Evolutionary conservation across 2,329 filamentous ascomycete genomes (phyloP), one percentile per base, ranked within the genome.

Genomic region (Zelopaecilomyces penicillatus): DNA sequence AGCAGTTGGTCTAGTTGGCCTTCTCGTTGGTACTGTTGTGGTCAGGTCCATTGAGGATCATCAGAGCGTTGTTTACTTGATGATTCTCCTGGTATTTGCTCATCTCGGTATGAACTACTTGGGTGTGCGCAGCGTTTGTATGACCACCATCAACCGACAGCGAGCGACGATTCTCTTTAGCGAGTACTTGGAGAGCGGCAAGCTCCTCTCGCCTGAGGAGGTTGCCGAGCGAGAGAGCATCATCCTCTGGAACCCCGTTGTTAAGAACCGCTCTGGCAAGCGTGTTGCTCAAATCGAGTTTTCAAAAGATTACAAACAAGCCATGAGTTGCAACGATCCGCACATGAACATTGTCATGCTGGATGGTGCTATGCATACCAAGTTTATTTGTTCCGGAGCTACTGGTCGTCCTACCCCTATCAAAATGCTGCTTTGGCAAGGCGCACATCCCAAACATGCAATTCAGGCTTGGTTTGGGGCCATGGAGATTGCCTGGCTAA

Each of bases 81-180:
- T 95, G 66, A 65, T 90, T 1, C 50, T 78, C 3, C 75, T 97
- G 19, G 75, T 96, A 11, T 69, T 78, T 9, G 68, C 86, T 5
- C 93, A 97, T 63, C 74, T 97, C 5, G 77, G 74, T 58, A 89
- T 85, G 55, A 97, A 97, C 63, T 91, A 94, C 63, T 74, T 80
- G 31, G 93, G 89, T 36, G 91, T 98, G 5, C 76, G 83, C 50
- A 76, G 85, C 40, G 90, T 98, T 11, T 82, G 80, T 59, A 87
- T 97, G 82, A 77, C 78, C 34, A 87, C 80, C 5, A 71, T 97
- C 32, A 97, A 95, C 65, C 76, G 87, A 26, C 90, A 97, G 63
- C 78, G 93, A 32, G 86, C 89, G 2, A 87, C 83, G 39, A 80
- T 96, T 19, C 71, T 95, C 2, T 82, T 90, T 54, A 74, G 78